Conservation (phyloP, 805 yeast species). For the Schwanniomyces pseudopolymorphus region DNA sequence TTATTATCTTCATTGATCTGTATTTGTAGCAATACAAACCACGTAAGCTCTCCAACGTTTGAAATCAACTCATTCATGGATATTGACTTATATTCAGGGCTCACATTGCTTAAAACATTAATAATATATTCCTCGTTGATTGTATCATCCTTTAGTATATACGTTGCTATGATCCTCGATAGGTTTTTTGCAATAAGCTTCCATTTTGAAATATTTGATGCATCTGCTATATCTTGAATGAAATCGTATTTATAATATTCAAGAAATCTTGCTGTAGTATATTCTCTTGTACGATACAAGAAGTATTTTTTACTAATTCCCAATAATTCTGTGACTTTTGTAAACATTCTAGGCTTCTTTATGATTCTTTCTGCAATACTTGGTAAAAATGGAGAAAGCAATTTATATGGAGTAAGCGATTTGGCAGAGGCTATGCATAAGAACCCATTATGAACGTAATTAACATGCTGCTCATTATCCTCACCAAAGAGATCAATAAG, state of each 20-base stretch:
- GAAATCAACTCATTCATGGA: conserved; percentile 34
- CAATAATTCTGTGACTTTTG: conserved; percentile 61
- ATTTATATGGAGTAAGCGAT: conserved; percentile 69
- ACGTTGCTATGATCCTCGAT: conserved; percentile 55
- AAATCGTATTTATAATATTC: conserved; percentile 64
- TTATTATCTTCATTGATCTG: conserved; percentile 28
- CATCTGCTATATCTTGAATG: conserved; percentile 60
- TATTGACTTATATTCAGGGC: conserved; percentile 43
- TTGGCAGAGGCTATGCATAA: conserved; percentile 56
- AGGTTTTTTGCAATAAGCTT: conserved; percentile 50
- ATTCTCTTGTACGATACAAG: conserved; percentile 64
- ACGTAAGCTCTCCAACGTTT: conserved; percentile 39
- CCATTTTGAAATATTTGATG: conserved; percentile 43
- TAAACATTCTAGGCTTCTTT: conserved; percentile 55
- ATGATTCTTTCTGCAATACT: conserved; percentile 65
- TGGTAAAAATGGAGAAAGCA: conserved; percentile 78
- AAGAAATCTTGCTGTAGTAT: conserved; percentile 74
- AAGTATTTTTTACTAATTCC: conserved; percentile 63
- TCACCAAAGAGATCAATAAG: conserved; percentile 68
- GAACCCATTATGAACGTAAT: conserved; percentile 67
- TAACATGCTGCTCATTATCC: conserved; percentile 60
- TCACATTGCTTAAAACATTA: conserved; percentile 52
- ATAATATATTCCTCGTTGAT: conserved; percentile 52
- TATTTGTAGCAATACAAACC: conserved; percentile 33
- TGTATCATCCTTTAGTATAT: conserved; percentile 50